Evolutionary conservation across 441 rosid genomes (phyloP), one percentile per base, ranked within the genome.

Genomic region (Pelargonium australe): DNA sequence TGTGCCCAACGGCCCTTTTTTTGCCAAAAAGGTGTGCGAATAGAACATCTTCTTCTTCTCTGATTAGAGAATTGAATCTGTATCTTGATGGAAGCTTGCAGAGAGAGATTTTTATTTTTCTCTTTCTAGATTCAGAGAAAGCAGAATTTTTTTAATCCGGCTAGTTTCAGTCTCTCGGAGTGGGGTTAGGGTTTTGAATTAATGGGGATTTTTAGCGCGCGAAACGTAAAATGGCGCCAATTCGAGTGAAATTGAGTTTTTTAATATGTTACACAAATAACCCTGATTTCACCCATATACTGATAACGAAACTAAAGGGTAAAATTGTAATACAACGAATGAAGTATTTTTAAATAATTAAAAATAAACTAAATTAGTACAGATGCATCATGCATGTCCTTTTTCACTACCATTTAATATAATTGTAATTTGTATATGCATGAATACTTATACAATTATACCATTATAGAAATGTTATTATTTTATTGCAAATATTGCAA

Each of bases 1-100:
- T 0, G 92, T 88, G 0, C 97, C 96, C n/a, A 91, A 74, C 0
- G 92, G 96, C 6, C 95, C 96, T 69, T 94, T 91, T 40, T 86
- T 80, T 31, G 89, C 92, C 73, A 94, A 72, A 57, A 81, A 82
- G 4, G 92, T 82, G 65, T 88, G 95, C 7, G 91, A 94, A 67
- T 87, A 89, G 68, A 94, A 94, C 97, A 91, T 91, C 43, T 53
- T 53, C 60, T 53, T 7, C 67, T 34, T 34, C 37, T 34, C 37
- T 34, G 37, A 34, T 34, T 34, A 34, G 37, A 34, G 37, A 34
- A 34, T 34, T 34, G 37, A 34, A 34, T 34, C 37, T 34, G 37
- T 34, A 34, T 34, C 37, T 34, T 34, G 37, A 34, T 34, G 5
- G 2, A 34, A 34, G 37, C 37, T 34, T 34, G 37, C 37, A 34